Base-by-base conservation (phyloP, 306 rosid species). In the Cucurbita pepo region DNA sequence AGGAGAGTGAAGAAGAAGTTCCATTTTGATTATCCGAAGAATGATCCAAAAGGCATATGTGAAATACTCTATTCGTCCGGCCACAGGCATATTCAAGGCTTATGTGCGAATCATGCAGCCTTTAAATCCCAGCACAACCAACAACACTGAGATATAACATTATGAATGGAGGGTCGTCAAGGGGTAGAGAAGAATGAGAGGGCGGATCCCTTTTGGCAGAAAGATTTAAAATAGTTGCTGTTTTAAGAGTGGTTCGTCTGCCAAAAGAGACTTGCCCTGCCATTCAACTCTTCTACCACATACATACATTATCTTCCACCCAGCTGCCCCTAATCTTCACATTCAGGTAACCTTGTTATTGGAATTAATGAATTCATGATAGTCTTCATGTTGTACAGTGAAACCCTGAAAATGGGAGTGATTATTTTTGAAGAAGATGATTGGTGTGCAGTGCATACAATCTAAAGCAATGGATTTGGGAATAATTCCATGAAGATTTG, bases 221-320 rank as follows among this genome's bases (percentile, higher is more conserved):
- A 6, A 10, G 5, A 51, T 50, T 8, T 1, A 47, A 1, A 1
- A 6, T 1, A 3, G 9, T 30, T 30, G 16, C 30, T 51, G 0
- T 21, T 18, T 18, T 10, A 3, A 45, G 51, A 1, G 8, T 40
- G 6, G 18, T 48, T 70, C 7, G 3, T 71, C 61, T 71, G 75
- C 75, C 75, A 71, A 71, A 71, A 40, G 75, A 71, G 75, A 71
- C 61, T 71, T 71, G 75, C 75, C 75, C 75, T 71, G 75, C 62
- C 51, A 71, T 71, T 71, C 74, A 14, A 69, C 58, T 69, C 6
- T 16, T 19, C 73, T 69, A 40, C 34, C 34, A 30, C 34, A 30
- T 30, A 30, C 34, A 30, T 30, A 2, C 3, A 30, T 30, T 30
- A 30, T 30, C 34, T 30, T 30, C 34, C 34, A 30, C 34, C 3